phyloP scores from a whole-genome alignment of 805 yeast genomes.

The Peterozyma toletana region DNA sequence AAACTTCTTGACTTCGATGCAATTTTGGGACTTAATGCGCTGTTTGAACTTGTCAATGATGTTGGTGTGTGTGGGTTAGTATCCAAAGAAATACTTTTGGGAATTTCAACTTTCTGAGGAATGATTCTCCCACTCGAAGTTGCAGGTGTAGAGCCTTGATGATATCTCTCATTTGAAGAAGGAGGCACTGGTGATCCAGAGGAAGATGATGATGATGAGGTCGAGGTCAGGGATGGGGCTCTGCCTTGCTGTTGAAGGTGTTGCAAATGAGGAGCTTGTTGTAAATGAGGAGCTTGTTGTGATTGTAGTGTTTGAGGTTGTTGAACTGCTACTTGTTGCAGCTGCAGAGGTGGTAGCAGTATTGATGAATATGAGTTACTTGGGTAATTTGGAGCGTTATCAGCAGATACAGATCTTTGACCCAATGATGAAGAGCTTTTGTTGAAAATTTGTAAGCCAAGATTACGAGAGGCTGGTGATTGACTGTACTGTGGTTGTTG shows the following conservation, averaged over 20 bases:
- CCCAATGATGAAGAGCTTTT: slow-evolving; percentile 1
- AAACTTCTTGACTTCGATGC: slow-evolving; percentile 41
- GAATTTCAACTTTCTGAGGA: slow-evolving; percentile 37
- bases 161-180: slow-evolving; percentile 22
- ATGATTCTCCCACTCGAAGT: slow-evolving; percentile 34
- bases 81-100: background rate
- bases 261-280: background rate
- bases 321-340: slow-evolving; percentile 6
- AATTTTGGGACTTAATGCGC: slow-evolving; percentile 17
- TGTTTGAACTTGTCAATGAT: slow-evolving; percentile 5
- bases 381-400: no score
- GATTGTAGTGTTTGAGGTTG: background rate
- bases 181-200: slow-evolving; percentile 5
- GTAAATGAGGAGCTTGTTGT: no score
- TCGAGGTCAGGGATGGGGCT: slow-evolving; percentile 8
- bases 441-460: slow-evolving; percentile 7
- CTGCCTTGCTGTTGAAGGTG: background rate
- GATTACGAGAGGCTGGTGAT: slow-evolving; percentile 9
- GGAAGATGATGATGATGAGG: slow-evolving; percentile 5
- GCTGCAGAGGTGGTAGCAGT: background rate
- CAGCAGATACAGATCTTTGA: slow-evolving; percentile 5
- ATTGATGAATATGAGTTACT: background rate
- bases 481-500: slow-evolving; percentile 15
- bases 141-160: slow-evolving; percentile 24
- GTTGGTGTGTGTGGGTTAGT: slow-evolving; percentile 8